Percentiles rank a stretch among this genome's conserved stretches.
phyloP scores from a whole-genome alignment of 805 yeast genomes.

The Suhomyces sp. region DNA sequence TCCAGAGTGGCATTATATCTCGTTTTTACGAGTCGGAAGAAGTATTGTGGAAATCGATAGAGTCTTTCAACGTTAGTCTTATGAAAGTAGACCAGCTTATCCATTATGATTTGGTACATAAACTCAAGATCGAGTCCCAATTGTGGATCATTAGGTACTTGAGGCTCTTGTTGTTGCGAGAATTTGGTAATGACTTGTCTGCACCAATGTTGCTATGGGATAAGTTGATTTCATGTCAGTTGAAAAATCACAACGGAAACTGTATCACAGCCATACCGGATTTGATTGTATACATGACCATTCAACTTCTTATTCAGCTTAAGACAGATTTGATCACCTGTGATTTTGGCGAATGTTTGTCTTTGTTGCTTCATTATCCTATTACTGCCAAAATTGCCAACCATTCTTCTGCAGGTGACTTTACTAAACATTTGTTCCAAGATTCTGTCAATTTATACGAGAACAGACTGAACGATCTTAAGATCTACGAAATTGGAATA shows the following conservation, averaged over 20 bases:
- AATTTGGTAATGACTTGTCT: slow-evolving; percentile 40
- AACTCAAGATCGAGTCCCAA: slow-evolving; percentile 47
- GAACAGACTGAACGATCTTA: slow-evolving; percentile 33
- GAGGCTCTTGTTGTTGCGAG: slow-evolving; percentile 46
- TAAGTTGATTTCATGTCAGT: slow-evolving; percentile 34
- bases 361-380: slow-evolving; percentile 51
- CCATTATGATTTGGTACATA: slow-evolving; percentile 43
- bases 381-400: slow-evolving; percentile 17
- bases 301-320: slow-evolving; percentile 43
- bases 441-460: slow-evolving; percentile 34
- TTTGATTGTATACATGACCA: slow-evolving; percentile 40
- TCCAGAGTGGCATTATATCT: slow-evolving; percentile 36
- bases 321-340: slow-evolving; percentile 43
- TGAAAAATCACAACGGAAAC: slow-evolving; percentile 3
- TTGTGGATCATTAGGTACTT: slow-evolving; percentile 56
- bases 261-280: slow-evolving; percentile 28
- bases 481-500: slow-evolving; percentile 39
- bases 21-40: slow-evolving; percentile 38
- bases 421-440: slow-evolving; percentile 27
- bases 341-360: slow-evolving; percentile 52
- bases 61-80: slow-evolving; percentile 44
- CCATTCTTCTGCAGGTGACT: slow-evolving; percentile 10
- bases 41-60: slow-evolving; percentile 44
- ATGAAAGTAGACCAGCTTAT: slow-evolving; percentile 50
- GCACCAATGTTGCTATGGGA: slow-evolving; percentile 47